Base-by-base conservation (phyloP, 306 rosid genomes). In the Vicia faba region DNA sequence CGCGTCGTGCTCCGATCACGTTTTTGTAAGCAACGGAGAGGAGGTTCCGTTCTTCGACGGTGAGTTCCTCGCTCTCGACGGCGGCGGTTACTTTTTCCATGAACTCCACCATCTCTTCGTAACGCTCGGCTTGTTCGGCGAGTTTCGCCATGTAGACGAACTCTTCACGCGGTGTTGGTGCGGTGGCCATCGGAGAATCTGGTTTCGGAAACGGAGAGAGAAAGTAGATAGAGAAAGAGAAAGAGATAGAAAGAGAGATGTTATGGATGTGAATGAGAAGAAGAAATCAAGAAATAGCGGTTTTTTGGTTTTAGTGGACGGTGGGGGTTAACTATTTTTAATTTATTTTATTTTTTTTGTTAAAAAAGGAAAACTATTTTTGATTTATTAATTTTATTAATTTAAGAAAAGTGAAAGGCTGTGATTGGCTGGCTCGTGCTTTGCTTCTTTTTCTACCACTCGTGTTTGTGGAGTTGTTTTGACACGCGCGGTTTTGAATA, bases 61-160 rank as follows among this genome's bases (percentile, higher is more conserved):
- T 71, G 48, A 93, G 96, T 18, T 93, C 99, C 33, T 89, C 98
- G 78, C 49, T 78, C 15, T 90, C 99, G 1, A 84, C 44, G 73
- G 95, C 7, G 73, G 89, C 85, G 8, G 99, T 80, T 67, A 93
- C 96, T 73, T 93, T 93, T 84, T 93, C 99, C 92, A 93, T 91
- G 83, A 90, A 93, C 80, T 93, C 97, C 15, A 93, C 99, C 99
- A 93, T 93, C 82, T 93, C 99, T 63, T 93, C 99, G 71, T 93
- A 93, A 55, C 99, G 99, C 87, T 93, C 99, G 36, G 99, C 99
- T 33, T 93, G 99, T 88, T 93, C 97, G 8, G 99, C 97, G 0
- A 93, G 99, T 85, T 93, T 93, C 9, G 99, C 99, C 88, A 93
- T 82, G 95, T 93, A 93, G 11, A 93, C 99, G 76, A 73, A 78